phyloP scores from a whole-genome alignment of 225 moss, liverwort and hornwort genomes.

The Sphagnum contortum region DNA sequence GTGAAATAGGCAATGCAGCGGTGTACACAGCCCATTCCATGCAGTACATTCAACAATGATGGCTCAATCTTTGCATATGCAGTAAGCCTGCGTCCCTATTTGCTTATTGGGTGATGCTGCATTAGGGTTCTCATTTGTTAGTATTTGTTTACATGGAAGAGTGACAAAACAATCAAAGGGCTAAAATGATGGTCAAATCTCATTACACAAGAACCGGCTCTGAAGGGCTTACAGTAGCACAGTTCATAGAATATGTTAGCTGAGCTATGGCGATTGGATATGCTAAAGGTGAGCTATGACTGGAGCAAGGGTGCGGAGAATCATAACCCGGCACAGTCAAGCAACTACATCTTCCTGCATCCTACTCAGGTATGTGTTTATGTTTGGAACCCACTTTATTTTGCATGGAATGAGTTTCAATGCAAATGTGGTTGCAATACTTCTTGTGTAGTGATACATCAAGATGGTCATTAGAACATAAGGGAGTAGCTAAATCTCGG shows the following conservation, averaged over 20 bases:
- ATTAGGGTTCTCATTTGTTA: no score
- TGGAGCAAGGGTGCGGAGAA: conserved; percentile 99
- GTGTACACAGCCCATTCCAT: conserved; percentile 88
- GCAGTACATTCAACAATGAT: conserved; percentile 87
- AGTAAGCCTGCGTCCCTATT: conserved; percentile 19
- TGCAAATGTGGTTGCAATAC: neutral
- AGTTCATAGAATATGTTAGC: neutral
- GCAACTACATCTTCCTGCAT: conserved; percentile 83
- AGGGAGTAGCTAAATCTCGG: no score
- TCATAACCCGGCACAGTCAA: conserved; percentile 73
- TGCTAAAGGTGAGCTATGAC: conserved; percentile 74
- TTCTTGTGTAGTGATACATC: no score
- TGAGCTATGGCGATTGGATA: neutral
- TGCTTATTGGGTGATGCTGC: no score
- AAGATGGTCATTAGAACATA: no score
- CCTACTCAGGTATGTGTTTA: conserved; percentile 63
- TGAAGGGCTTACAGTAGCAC: no score
- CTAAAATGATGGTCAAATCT: no score
- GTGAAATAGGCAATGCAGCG: conserved; percentile 71
- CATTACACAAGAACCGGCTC: no score
- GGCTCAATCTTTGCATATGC: conserved; percentile 94
- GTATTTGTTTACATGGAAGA: no score
- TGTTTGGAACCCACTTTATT: neutral
- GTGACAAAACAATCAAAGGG: no score
- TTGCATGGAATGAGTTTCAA: neutral